phyloP scores from a whole-genome alignment of 768 basidiomycete genomes.

The Boletus huronensis region DNA sequence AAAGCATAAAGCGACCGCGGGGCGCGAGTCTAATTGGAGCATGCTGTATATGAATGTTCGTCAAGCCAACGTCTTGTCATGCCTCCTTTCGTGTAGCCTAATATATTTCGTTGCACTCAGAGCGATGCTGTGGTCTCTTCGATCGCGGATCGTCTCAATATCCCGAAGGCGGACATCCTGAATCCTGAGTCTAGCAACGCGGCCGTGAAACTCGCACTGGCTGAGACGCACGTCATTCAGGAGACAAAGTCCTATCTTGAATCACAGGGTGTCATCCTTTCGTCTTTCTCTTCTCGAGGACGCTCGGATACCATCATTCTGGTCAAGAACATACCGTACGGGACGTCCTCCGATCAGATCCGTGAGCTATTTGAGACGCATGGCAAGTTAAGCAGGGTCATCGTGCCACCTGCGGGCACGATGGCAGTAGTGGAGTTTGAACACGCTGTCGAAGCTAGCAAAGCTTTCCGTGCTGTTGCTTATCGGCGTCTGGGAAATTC shows the following conservation, averaged over 20 bases:
- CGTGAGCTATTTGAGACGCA: constrained; percentile 74
- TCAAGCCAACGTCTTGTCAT: constrained; percentile 27
- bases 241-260: constrained; percentile 93
- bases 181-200: constrained; percentile 78
- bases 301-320: constrained; percentile 81
- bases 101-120: constrained; percentile 40
- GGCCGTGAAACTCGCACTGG: constrained; percentile 92
- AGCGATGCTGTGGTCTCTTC: constrained; percentile 92
- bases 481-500: constrained; percentile 88
- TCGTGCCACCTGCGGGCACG: constrained; percentile 90
- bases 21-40: constrained; percentile 87
- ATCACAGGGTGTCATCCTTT: constrained; percentile 63
- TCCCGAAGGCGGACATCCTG: constrained; percentile 84
- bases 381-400: constrained; percentile 64
- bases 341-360: constrained; percentile 73
- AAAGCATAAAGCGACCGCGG: constrained; percentile 63
- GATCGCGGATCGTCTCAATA: constrained; percentile 82
- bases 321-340: constrained; percentile 96
- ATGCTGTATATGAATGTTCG: constrained; percentile 97
- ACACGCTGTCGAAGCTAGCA: constrained; percentile 63
- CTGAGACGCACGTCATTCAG: constrained; percentile 93
- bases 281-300: constrained; percentile 48
- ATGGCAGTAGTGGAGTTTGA: constrained; percentile 88
- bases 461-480: constrained; percentile 77
- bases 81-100: constrained; percentile 15